Base-by-base conservation (phyloP, 2,329 filamentous ascomycete genomes). In the Colletotrichum tabaci region DNA sequence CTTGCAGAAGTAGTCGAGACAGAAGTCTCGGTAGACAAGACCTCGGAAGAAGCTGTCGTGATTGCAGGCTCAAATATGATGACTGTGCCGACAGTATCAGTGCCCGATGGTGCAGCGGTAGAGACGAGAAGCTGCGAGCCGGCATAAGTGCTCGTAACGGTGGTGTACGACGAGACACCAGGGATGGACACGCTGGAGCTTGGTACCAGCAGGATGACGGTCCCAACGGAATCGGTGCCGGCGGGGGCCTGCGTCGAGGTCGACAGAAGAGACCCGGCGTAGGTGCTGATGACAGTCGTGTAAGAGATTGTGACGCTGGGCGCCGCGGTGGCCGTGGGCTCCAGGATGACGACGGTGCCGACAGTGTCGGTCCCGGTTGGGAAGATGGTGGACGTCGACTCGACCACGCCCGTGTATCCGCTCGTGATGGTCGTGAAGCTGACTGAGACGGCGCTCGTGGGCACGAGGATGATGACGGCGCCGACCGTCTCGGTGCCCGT, bases 321-420 rank as follows among this genome's bases (percentile, higher is more conserved):
- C 35, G 30, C 30, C 4, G 65, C 56, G 30, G 56, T 30, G 10
- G 38, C 40, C 3, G 26, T 52, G 4, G 68, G 68, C 15, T 67
- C 64, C 12, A 70, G 50, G 16, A 72, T 10, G 13, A 72, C 26
- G 6, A 72, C 56, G 3, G 60, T 72, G 4, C 70, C 70, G 10
- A 64, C 9, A 2, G 47, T 70, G 9, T 61, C 47, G 13, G 65
- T 58, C 18, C 65, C 65, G 9, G 52, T 30, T 10, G 66, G 69
- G 57, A 42, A 58, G 18, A 72, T 40, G 10, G 70, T 72, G 16
- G 68, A 38, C 12, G 53, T 60, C 0, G 58, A 60, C 1, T 60
- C 53, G 1, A 13, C 21, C n/a, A 49, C 38, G 6, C 70, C 70
- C 4, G 65, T 56, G 47, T 60, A 72, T 5, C 53, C 53, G 15